phyloP scores from a whole-genome alignment of 108 stramenopile genomes.

The Fragilaria crotonensis region DNA sequence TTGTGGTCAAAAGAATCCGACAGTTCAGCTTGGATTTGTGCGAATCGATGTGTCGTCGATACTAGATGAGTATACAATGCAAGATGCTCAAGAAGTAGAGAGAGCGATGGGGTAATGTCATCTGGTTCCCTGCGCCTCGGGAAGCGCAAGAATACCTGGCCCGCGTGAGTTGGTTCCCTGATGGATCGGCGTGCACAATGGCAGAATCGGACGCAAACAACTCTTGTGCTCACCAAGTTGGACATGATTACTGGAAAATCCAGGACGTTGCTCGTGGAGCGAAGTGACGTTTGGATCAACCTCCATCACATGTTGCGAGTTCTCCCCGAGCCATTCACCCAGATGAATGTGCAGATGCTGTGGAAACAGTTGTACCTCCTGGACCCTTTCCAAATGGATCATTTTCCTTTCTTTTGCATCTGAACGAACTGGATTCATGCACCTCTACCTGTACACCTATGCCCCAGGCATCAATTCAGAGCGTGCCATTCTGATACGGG shows the following conservation, averaged over 20 bases:
- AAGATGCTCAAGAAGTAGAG: background rate
- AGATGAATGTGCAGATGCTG: constrained; percentile 21
- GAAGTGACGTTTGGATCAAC: constrained; percentile 84
- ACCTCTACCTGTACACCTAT: constrained; percentile 84
- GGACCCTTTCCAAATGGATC: constrained; percentile 47
- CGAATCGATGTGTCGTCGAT: constrained; percentile 20
- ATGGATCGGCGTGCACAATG: constrained; percentile 78
- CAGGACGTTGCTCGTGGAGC: constrained; percentile 58
- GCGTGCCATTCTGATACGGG: constrained; percentile 42
- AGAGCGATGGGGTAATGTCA: constrained; percentile 20
- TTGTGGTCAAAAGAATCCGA: constrained; percentile 82
- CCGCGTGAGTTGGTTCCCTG: constrained; percentile 76
- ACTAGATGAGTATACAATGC: background rate
- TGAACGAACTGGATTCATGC: constrained; percentile 77
- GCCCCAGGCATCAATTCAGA: constrained; percentile 41
- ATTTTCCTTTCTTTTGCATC: constrained; percentile 77
- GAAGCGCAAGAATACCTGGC: constrained; percentile 74
- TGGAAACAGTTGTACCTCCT: constrained; percentile 13
- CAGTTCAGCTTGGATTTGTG: constrained; percentile 61
- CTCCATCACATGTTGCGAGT: constrained; percentile 74
- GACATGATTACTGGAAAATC: constrained; percentile 36
- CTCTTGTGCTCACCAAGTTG: constrained; percentile 51
- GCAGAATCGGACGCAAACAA: constrained; percentile 77
- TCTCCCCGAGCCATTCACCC: constrained; percentile 50
- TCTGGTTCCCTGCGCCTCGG: constrained; percentile 46